A percentile compares a stretch with the other conserved stretches of the same genome.
phyloP scores from a whole-genome alignment of 2,329 filamentous ascomycete species.

The Coniella vitis region DNA sequence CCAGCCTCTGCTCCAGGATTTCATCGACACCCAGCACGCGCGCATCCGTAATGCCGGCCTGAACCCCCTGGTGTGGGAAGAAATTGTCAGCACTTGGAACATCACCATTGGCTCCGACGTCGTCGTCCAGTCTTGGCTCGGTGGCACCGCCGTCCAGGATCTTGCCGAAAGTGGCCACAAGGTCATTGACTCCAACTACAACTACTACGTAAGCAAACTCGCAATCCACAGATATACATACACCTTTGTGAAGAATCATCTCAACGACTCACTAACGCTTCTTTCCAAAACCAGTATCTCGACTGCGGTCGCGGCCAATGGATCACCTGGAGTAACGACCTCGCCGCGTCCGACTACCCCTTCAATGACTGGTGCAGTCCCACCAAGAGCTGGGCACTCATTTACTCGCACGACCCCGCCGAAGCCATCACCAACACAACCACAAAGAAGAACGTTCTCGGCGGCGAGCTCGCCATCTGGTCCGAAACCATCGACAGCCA shows the following conservation, averaged over 20 bases:
- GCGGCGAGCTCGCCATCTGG: slow-evolving; percentile 80
- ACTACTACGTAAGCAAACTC: slow-evolving; percentile 57
- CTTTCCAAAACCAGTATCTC: slow-evolving; percentile 52
- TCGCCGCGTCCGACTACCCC: slow-evolving; percentile 45
- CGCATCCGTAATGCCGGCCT: slow-evolving; percentile 58
- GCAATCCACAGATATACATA: slow-evolving; percentile 7
- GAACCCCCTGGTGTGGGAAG: slow-evolving; percentile 79
- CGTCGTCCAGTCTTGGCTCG: slow-evolving; percentile 74
- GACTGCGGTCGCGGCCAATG: slow-evolving; percentile 78
- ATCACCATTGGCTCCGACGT: slow-evolving; percentile 64
- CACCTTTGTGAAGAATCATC: background rate
- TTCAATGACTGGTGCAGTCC: slow-evolving; percentile 79
- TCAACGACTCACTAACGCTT: too few relatives aligned
- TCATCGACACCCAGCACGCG: slow-evolving; percentile 63
- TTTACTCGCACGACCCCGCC: slow-evolving; percentile 75
- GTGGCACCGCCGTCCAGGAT: slow-evolving; percentile 51
- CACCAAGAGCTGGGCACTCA: slow-evolving; percentile 71
- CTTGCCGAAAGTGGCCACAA: slow-evolving; percentile 59
- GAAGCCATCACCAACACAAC: slow-evolving; percentile 53
- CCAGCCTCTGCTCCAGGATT: slow-evolving; percentile 69
- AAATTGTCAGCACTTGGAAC: slow-evolving; percentile 75
- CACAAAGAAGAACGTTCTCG: slow-evolving; percentile 59
- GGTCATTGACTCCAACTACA: slow-evolving; percentile 68
- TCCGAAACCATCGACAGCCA: slow-evolving; percentile 68
- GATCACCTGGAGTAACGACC: slow-evolving; percentile 61